Percentiles rank a stretch among this genome's conserved stretches.
These are phyloP conservation scores for Pyrus pyrifolia DNA, from an alignment of 306 rosid genomes.

Conservation along the genomic window DNA sequence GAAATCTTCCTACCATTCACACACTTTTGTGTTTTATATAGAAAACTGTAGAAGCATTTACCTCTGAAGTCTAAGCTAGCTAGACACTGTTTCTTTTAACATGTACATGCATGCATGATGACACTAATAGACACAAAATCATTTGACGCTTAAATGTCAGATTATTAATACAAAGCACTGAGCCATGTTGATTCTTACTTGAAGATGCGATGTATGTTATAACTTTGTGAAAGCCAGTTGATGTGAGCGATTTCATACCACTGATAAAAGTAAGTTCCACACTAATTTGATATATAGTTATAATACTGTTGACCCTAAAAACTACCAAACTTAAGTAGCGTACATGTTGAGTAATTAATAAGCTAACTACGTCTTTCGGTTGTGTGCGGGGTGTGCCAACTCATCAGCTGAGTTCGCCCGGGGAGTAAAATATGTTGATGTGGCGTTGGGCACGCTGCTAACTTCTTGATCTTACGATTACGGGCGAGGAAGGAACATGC, in stretches of 20 bases:
- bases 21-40: neutral
- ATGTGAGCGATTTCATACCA: too few relatives aligned
- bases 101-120: neutral
- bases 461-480: too few relatives aligned
- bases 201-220: neutral
- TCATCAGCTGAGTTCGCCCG: too few relatives aligned
- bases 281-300: too few relatives aligned
- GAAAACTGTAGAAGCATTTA: neutral
- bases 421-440: too few relatives aligned
- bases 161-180: neutral
- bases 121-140: neutral
- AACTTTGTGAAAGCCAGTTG: neutral
- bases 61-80: neutral
- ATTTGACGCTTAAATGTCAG: neutral
- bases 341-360: too few relatives aligned
- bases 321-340: rapidly evolving
- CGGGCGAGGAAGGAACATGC: too few relatives aligned
- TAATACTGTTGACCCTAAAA: too few relatives aligned
- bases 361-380: too few relatives aligned
- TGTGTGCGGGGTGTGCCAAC: too few relatives aligned
- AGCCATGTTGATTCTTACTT: neutral
- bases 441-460: too few relatives aligned
- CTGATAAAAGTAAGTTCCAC: neutral
- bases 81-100: neutral
- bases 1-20: neutral